These are phyloP conservation scores for Amanita subjunquillea DNA, from an alignment of 768 basidiomycete genomes.

Conservation along the genomic window DNA sequence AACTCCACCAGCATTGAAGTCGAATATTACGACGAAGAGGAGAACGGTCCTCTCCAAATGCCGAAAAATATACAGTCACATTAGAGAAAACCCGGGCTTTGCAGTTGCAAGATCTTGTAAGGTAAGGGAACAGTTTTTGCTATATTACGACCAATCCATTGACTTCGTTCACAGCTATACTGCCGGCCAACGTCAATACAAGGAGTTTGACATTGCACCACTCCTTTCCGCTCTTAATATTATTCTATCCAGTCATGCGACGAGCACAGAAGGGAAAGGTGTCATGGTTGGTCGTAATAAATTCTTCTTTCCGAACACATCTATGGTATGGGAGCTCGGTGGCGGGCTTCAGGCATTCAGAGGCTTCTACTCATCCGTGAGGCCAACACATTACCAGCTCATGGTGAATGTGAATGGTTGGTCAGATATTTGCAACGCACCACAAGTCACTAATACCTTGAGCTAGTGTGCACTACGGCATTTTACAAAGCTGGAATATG, in stretches of 20 bases:
- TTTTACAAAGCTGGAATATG: conserved; percentile 52
- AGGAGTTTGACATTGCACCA: conserved; percentile 47
- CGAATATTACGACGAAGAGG: conserved; percentile 42
- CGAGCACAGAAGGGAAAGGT: conserved; percentile 42
- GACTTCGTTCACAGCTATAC: conserved; percentile 29
- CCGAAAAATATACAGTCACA: conserved; percentile 37
- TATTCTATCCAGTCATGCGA: conserved; percentile 46
- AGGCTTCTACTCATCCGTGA: conserved; percentile 53
- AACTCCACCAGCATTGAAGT: conserved; percentile 34
- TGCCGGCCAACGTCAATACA: conserved; percentile 40
- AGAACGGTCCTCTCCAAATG: conserved; percentile 28
- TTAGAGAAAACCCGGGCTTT: conserved; percentile 33
- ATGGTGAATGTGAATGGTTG: conserved; percentile 58
- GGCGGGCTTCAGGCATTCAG: conserved; percentile 45
- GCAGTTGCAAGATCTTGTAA: conserved; percentile 38
- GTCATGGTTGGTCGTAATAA: conserved; percentile 57
- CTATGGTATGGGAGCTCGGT: conserved; percentile 43
- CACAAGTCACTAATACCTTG: neutral
- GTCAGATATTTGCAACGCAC: conserved; percentile 14
- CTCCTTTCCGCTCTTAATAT: conserved; percentile 57
- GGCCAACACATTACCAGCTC: conserved; percentile 43
- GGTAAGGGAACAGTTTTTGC: conserved; percentile 19
- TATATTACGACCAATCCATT: neutral
- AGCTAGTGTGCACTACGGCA: conserved; percentile 44
- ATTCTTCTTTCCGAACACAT: conserved; percentile 46